These are phyloP conservation scores for Colletotrichum trifolii DNA, from an alignment of 2,329 filamentous ascomycete genomes.

Conservation along the genomic window DNA sequence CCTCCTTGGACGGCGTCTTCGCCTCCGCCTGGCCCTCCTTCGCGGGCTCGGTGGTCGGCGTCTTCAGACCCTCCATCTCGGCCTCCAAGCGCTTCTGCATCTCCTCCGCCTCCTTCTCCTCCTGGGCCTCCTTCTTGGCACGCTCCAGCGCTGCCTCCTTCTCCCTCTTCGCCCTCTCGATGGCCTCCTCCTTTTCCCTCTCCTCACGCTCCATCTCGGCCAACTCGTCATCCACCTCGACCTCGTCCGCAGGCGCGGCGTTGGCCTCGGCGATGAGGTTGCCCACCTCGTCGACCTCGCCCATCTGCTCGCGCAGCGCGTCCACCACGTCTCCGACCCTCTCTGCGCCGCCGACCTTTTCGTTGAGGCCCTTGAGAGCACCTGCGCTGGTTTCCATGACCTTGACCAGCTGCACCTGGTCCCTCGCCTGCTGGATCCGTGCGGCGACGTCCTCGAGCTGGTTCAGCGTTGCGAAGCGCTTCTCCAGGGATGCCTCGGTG, in stretches of 20 bases:
- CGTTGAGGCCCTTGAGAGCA: conserved; percentile 79
- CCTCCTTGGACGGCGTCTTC: conserved; percentile 40
- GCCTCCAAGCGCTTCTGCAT: conserved; percentile 61
- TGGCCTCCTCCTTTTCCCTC: conserved; percentile 61
- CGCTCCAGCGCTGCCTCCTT: conserved; percentile 52
- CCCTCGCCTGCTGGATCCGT: conserved; percentile 87
- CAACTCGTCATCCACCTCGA: conserved; percentile 88
- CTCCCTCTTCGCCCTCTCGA: conserved; percentile 53
- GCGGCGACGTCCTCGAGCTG: conserved; percentile 86
- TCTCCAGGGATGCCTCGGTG: conserved; percentile 77
- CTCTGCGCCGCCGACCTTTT: conserved; percentile 80
- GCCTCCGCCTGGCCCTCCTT: conserved; percentile 44
- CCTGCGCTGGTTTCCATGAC: conserved; percentile 83
- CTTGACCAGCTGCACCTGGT: conserved; percentile 84
- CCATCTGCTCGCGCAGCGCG: conserved; percentile 81
- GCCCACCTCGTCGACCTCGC: conserved; percentile 83
- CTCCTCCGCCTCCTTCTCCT: conserved; percentile 60
- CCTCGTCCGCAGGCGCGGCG: conserved; percentile 74
- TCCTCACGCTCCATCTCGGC: conserved; percentile 76
- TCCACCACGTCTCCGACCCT: conserved; percentile 82
- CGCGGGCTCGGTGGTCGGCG: conserved; percentile 24
- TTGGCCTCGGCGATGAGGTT: conserved; percentile 77
- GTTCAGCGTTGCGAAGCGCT: conserved; percentile 76
- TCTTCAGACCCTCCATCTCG: conserved; percentile 31
- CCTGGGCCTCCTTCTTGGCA: conserved; percentile 56